Base-by-base conservation (phyloP, 192 early-diverging fungal genomes). In the Coemansia sp. region DNA sequence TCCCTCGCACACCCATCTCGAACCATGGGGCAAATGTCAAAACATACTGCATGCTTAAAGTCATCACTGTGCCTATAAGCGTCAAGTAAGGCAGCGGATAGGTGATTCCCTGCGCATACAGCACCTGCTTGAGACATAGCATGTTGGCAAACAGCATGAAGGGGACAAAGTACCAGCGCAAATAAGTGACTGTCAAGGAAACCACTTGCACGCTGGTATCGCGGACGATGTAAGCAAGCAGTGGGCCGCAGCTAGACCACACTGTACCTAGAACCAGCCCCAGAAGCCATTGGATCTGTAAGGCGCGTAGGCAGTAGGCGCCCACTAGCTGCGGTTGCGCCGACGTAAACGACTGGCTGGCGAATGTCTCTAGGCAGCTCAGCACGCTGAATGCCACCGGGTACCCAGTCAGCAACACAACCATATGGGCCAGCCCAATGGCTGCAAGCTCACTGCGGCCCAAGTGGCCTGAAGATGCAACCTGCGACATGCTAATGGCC, bases 301-400 rank as follows among this genome's bases (percentile, higher is more conserved):
- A 15, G 1, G 73, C 66, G 0, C 63, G 56, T n/a, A 76, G 36
- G 54, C 62, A 66, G 54, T 76, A 76, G 2, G 56, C 73, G 47
- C 73, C 73, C 8, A 76, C 73, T 5, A 76, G 67, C 56, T 51
- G 51, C 37, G 73, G 73, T 45, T 62, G 62, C 10, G 58, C 37
- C 3, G 73, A 76, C 5, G 63, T 87, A 47, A 75, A 90, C 4
- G 87, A 83, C 68, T 91, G 87, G 21, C 85, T 86, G 38, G 83
- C 85, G 18, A 89, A 74, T 0, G 89, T 92, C 58, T 92, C 89
- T 3, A 92, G 67, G 2, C 90, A 89, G 15, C 86, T 82, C n/a
- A 84, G 69, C 11, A 85, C 75, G 23, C 89, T 87, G 45, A 88
- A 85, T 6, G 81, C 78, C 18, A 91, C 68, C 11, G 83, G 82